Conservation (phyloP, 768 basidiomycete species). For the Xerocomellus chrysenteron region DNA sequence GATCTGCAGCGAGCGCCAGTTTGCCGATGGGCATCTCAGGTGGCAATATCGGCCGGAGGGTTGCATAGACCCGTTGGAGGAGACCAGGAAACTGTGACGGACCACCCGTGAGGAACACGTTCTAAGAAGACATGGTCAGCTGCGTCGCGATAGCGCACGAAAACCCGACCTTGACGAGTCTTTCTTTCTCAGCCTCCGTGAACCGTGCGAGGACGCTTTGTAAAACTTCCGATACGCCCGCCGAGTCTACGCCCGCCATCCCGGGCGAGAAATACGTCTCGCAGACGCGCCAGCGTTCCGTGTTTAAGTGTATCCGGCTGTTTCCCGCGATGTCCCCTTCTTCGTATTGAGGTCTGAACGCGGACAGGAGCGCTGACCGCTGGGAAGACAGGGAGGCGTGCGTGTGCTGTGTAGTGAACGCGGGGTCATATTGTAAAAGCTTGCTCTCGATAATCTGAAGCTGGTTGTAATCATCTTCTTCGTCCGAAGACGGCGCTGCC, state of each 20-base stretch:
- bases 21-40: conserved; percentile 68
- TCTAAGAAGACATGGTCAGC: conserved; percentile 42
- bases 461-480: conserved; percentile 79
- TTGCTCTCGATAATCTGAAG: conserved; percentile 77
- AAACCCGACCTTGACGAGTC: conserved; percentile 68
- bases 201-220: conserved; percentile 81
- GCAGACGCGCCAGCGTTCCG: conserved; percentile 87
- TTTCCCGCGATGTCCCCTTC: conserved; percentile 71
- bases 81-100: conserved; percentile 76
- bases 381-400: conserved; percentile 74
- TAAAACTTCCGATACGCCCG: conserved; percentile 90
- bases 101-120: conserved; percentile 86
- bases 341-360: conserved; percentile 78
- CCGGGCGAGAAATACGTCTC: conserved; percentile 90
- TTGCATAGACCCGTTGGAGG: conserved; percentile 59
- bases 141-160: not conserved
- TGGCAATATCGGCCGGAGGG: conserved; percentile 82
- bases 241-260: conserved; percentile 95
- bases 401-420: conserved; percentile 79
- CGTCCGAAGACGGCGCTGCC: conserved; percentile 73
- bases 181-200: conserved; percentile 59
- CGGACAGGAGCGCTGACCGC: conserved; percentile 80
- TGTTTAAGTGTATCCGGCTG: conserved; percentile 82
- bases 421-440: conserved; percentile 79
- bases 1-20: conserved; percentile 63